Conservation (phyloP, 495 filamentous ascomycete genomes). For the Penicillium fimorum region DNA sequence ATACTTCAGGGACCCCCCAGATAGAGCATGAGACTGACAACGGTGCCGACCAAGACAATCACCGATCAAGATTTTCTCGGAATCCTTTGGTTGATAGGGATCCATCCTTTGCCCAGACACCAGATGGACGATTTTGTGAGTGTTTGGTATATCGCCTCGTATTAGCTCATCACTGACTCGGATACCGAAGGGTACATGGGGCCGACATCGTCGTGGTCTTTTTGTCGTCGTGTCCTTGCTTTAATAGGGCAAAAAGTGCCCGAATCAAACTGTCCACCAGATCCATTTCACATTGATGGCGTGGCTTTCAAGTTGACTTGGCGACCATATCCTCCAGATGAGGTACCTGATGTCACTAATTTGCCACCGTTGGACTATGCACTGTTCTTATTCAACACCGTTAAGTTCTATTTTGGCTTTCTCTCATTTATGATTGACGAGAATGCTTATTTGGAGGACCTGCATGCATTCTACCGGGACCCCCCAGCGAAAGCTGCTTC, state of each 20-base stretch:
- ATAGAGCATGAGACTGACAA: constrained; percentile 4
- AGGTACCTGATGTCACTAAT: constrained; percentile 32
- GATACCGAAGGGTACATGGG: constrained; percentile 30
- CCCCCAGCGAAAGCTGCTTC: constrained; percentile 25
- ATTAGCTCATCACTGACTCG: neutral
- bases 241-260: constrained; percentile 29
- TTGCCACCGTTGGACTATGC: constrained; percentile 39
- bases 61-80: constrained; percentile 25
- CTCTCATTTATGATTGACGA: constrained; percentile 42
- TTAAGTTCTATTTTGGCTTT: constrained; percentile 40
- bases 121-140: constrained; percentile 33
- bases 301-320: constrained; percentile 39
- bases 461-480: constrained; percentile 34
- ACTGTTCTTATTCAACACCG: constrained; percentile 38
- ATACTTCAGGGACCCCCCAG: constrained; percentile 2
- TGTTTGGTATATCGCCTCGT: neutral
- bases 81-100: constrained; percentile 34
- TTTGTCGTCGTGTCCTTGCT: constrained; percentile 32
- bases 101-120: constrained; percentile 29
- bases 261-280: constrained; percentile 27
- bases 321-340: constrained; percentile 30
- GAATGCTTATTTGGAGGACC: constrained; percentile 29
- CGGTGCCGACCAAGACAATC: constrained; percentile 17
- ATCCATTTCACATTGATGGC: constrained; percentile 37
- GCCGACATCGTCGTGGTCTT: constrained; percentile 37